Percentiles rank a stretch among this genome's conserved stretches.
phyloP scores from a whole-genome alignment of 2,329 filamentous ascomycete genomes.

The Penicillium capsulatum region DNA sequence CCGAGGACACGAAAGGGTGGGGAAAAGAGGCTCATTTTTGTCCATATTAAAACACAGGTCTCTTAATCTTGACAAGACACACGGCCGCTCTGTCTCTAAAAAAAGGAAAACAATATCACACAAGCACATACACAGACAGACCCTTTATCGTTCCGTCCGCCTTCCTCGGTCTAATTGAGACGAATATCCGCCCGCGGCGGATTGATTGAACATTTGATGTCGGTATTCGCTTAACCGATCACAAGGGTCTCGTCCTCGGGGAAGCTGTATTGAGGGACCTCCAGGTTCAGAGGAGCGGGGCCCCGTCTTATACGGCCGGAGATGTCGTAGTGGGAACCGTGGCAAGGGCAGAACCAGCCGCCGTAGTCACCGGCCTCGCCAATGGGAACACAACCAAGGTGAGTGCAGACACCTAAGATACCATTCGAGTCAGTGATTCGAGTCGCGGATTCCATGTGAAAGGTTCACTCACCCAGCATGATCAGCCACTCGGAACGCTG shows the following conservation, averaged over 20 bases:
- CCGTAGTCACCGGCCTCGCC: conserved; percentile 97
- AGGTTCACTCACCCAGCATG: conserved; percentile 74
- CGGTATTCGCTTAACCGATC: conserved; percentile 69
- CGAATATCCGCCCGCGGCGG: background rate
- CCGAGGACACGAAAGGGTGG: conserved; percentile 24
- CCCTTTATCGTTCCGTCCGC: conserved; percentile 17
- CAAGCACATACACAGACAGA: conserved; percentile 25
- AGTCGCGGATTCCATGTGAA: background rate
- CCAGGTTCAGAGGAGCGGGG: conserved; percentile 93
- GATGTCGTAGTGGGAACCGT: conserved; percentile 99
- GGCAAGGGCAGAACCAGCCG: conserved; percentile 99
- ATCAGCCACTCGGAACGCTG: conserved; percentile 98
- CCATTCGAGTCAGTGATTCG: background rate
- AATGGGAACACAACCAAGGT: conserved; percentile 98
- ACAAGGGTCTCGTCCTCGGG: conserved; percentile 81
- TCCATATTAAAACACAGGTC: conserved; percentile 40
- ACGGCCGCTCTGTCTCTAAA: conserved; percentile 35
- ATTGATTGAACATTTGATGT: background rate
- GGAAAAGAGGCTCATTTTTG: conserved; percentile 32
- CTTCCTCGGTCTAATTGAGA: conserved; percentile 19
- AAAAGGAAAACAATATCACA: conserved; percentile 22
- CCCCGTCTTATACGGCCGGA: conserved; percentile 97
- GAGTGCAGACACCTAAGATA: conserved; percentile 84
- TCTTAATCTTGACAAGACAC: conserved; percentile 37
- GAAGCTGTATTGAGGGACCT: conserved; percentile 91